Base-by-base conservation (phyloP, 441 rosid genomes). In the Capsella rubella region DNA sequence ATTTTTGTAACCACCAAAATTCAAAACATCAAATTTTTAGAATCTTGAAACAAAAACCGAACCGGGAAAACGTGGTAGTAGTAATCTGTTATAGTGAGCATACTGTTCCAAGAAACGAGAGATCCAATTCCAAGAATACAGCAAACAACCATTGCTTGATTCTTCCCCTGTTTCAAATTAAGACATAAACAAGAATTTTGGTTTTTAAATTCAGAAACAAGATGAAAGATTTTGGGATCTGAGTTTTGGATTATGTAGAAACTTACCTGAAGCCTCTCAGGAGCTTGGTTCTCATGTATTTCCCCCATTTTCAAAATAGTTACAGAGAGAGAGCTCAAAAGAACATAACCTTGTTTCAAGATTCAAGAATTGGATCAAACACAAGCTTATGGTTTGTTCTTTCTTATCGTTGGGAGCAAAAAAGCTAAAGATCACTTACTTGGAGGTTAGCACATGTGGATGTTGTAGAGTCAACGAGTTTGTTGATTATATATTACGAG, bases 91-190 rank as follows among this genome's bases (percentile, higher is more conserved):
- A 88, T 86, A 14, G 88, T 90, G 6, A 90, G 73, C 97, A 93
- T 83, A 71, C 96, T 89, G 78, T 87, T 88, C 98, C 97, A 93
- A 12, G 96, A 65, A 27, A 89, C 73, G 4, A 93, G 88, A 28
- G 90, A 77, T 29, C 98, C 98, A 3, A 87, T 49, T 40, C 98
- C 98, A 40, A 93, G 91, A 77, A 93, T 35, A 87, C 90, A 88
- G 53, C 94, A 87, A 54, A 89, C 84, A 0, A 82, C 65, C 57
- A 76, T 65, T 16, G 95, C 94, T 64, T 81, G 81, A 61, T 10
- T 57, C 75, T 84, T 89, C 52, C 95, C 98, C 93, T 89, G 86
- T 9, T 59, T 9, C 5, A 16, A 39, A 39, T n/a, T 8, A 21
- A 66, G 1, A 56, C 15, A 57, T 28, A 71, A 27, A 51, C 51